phyloP scores from a whole-genome alignment of 2,329 filamentous ascomycete genomes.

The Penicillium frequentans region DNA sequence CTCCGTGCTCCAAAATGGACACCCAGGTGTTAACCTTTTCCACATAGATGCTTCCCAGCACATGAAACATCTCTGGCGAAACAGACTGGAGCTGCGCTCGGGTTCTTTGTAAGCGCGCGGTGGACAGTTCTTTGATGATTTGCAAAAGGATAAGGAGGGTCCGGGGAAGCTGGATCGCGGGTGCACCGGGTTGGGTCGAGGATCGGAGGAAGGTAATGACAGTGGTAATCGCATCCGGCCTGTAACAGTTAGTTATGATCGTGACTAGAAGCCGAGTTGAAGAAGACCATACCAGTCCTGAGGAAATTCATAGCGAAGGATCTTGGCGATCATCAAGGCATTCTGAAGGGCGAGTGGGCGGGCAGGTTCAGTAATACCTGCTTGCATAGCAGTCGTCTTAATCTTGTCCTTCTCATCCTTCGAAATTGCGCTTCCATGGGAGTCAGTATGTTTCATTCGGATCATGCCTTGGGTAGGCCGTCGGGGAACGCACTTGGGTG shows the following conservation, averaged over 20 bases:
- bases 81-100: conserved; percentile 74
- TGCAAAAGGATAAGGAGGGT: conserved; percentile 76
- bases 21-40: conserved; percentile 71
- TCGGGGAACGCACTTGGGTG: conserved; percentile 56
- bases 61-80: conserved; percentile 79
- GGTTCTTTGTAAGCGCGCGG: conserved; percentile 71
- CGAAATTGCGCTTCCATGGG: conserved; percentile 52
- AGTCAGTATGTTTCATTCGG: conserved; percentile 16
- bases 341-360: conserved; percentile 79
- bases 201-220: conserved; percentile 65
- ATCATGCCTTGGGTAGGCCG: background rate
- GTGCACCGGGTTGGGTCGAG: conserved; percentile 52
- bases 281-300: conserved; percentile 65
- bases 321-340: conserved; percentile 82
- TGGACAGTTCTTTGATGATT: conserved; percentile 86
- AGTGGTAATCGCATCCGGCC: conserved; percentile 50
- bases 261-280: background rate
- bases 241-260: conserved; percentile 10
- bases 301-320: conserved; percentile 86
- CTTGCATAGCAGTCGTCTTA: conserved; percentile 70
- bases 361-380: conserved; percentile 75
- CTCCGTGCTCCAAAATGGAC: conserved; percentile 57
- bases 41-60: conserved; percentile 76
- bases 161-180: conserved; percentile 67
- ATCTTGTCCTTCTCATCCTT: conserved; percentile 76